phyloP scores from a whole-genome alignment of 2,329 filamentous ascomycete species.

The Exophiala xenobiotica region DNA sequence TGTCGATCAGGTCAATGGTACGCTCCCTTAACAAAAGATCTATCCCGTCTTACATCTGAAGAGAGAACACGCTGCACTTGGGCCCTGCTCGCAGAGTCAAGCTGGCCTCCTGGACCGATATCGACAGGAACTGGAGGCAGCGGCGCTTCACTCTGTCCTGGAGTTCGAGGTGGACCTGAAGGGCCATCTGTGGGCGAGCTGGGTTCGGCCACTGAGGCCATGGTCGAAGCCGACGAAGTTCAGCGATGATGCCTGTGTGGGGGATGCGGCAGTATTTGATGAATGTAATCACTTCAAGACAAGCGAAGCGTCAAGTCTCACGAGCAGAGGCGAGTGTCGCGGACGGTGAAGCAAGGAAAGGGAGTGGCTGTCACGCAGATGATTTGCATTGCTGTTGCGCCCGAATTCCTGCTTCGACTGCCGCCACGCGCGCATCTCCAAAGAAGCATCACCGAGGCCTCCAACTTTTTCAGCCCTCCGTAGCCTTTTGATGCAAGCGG shows the following conservation, averaged over 20 bases:
- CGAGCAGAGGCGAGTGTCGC: neutral
- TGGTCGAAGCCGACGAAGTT: constrained; percentile 1
- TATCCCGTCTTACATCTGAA: constrained; percentile 43
- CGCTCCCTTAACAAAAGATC: neutral
- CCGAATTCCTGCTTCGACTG: neutral
- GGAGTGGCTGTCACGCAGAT: neutral
- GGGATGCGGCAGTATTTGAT: neutral
- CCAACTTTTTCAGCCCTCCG: constrained; percentile 1
- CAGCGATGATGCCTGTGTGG: neutral
- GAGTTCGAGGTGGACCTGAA: constrained; percentile 1
- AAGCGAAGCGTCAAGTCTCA: neutral
- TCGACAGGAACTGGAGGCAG: constrained; percentile 19
- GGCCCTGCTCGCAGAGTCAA: constrained; percentile 27
- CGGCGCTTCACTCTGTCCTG: constrained; percentile 14
- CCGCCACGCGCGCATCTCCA: neutral
- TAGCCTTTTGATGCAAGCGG: neutral
- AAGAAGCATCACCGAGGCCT: constrained; percentile 1
- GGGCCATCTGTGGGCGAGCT: constrained; percentile 11
- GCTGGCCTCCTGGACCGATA: constrained; percentile 3
- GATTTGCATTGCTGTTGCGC: constrained; percentile 7
- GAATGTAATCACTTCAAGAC: neutral
- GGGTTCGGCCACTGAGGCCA: constrained; percentile 20
- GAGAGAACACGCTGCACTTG: constrained; percentile 47
- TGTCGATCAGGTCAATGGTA: constrained; percentile 30
- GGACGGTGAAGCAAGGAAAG: neutral